Percentiles rank a stretch among this genome's conserved stretches.
Evolutionary conservation across 495 filamentous ascomycete genomes (phyloP).

Genomic region (Astrothelium subdiscretum): DNA sequence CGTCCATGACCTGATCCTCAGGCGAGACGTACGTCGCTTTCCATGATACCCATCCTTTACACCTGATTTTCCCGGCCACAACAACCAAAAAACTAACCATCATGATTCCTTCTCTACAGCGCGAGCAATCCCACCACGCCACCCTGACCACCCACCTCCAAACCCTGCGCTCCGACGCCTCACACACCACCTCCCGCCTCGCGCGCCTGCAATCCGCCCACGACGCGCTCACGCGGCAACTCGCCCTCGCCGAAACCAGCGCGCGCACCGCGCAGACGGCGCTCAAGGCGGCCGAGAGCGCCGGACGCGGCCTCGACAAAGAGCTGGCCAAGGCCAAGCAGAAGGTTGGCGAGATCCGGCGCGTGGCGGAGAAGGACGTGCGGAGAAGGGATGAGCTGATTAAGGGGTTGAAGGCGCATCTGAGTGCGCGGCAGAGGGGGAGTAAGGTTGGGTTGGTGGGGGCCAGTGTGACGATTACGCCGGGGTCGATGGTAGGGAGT

Average conservation of each 20-base stretch:
- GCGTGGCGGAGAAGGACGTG: slow-evolving; percentile 59
- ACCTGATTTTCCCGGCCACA: background rate
- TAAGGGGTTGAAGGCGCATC: slow-evolving; percentile 72
- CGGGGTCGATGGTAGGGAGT: slow-evolving; percentile 30
- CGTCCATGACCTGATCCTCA: slow-evolving; percentile 78
- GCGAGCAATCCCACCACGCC: slow-evolving; percentile 78
- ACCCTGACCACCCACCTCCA: slow-evolving; percentile 68
- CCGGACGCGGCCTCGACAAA: slow-evolving; percentile 44
- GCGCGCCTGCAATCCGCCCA: slow-evolving; percentile 56
- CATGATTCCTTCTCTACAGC: slow-evolving; percentile 37
- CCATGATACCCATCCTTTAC: background rate
- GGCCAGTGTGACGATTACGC: slow-evolving; percentile 44
- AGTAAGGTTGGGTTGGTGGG: slow-evolving; percentile 36
- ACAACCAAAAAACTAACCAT: background rate
- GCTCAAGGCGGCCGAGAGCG: slow-evolving; percentile 58
- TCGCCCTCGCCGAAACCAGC: slow-evolving; percentile 61
- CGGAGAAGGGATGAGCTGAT: slow-evolving; percentile 85
- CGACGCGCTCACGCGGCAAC: slow-evolving; percentile 60
- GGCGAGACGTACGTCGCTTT: slow-evolving; percentile 58
- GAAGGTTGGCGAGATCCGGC: slow-evolving; percentile 27
- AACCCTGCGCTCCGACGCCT: slow-evolving; percentile 51
- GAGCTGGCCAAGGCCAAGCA: slow-evolving; percentile 69
- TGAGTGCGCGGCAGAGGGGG: slow-evolving; percentile 40
- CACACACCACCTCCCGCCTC: slow-evolving; percentile 18
- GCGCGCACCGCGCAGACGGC: slow-evolving; percentile 58